Percentiles rank a stretch among this genome's conserved stretches.
Conservation (phyloP, 2,329 filamentous ascomycete species). For the Aspergillus sp. region DNA sequence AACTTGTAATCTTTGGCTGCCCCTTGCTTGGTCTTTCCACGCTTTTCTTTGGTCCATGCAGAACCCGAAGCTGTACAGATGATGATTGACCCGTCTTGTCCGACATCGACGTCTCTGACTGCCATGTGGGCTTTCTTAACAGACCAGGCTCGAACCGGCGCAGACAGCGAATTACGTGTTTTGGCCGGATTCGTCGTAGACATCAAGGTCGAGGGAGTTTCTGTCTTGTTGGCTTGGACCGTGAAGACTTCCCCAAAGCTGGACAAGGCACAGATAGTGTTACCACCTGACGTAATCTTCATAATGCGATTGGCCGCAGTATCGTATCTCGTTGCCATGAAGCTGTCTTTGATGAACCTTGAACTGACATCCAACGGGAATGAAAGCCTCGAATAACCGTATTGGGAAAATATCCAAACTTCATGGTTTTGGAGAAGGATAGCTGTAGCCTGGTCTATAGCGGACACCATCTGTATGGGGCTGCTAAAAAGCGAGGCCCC, state of each 20-base stretch:
- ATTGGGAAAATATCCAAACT: slow-evolving; percentile 92
- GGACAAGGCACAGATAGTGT: slow-evolving; percentile 86
- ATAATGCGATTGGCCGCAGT: slow-evolving; percentile 62
- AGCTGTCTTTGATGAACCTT: slow-evolving; percentile 62
- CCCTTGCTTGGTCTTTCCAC: slow-evolving; percentile 71
- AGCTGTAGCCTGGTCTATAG: slow-evolving; percentile 84
- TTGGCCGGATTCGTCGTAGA: slow-evolving; percentile 93
- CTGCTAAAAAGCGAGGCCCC: slow-evolving; percentile 75
- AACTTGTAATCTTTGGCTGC: slow-evolving; percentile 93
- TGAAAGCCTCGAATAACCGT: slow-evolving; percentile 85
- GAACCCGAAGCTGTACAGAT: slow-evolving; percentile 88
- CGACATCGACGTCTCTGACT: slow-evolving; percentile 79
- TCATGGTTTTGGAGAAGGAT: slow-evolving; percentile 81
- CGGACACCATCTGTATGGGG: slow-evolving; percentile 71
- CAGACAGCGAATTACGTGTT: slow-evolving; percentile 75
- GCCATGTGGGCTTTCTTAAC: slow-evolving; percentile 80
- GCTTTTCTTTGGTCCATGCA: slow-evolving; percentile 84
- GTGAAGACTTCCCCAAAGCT: slow-evolving; percentile 84
- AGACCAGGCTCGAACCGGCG: slow-evolving; percentile 80
- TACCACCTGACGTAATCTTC: slow-evolving; percentile 77
- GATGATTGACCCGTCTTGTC: slow-evolving; percentile 91
- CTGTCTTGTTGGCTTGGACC: slow-evolving; percentile 66
- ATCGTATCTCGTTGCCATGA: slow-evolving; percentile 62
- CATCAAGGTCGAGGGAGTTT: slow-evolving; percentile 54
- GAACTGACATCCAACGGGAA: slow-evolving; percentile 74